phyloP scores from a whole-genome alignment of 148 eudicot genomes.

The Camellia granthamiana region DNA sequence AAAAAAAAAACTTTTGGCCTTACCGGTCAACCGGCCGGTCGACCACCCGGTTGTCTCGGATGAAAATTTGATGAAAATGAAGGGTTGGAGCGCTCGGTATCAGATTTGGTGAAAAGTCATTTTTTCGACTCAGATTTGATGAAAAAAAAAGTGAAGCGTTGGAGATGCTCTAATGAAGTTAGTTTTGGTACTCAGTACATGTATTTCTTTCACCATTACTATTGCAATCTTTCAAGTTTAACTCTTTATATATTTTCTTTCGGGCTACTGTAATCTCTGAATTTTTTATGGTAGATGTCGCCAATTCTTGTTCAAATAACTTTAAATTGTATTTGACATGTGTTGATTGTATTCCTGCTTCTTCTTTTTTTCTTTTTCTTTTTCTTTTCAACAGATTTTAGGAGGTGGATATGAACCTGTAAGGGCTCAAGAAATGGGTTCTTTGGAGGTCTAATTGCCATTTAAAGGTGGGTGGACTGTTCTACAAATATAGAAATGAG shows the following conservation, averaged over 20 bases:
- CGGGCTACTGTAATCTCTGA: neutral
- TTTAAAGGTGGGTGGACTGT: neutral
- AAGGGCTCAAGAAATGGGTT: conserved; percentile 9
- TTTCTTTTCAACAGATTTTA: conserved; percentile 6
- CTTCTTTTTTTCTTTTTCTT: neutral
- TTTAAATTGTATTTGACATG: neutral
- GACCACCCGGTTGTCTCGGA: no score
- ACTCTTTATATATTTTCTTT: neutral
- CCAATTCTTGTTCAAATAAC: neutral
- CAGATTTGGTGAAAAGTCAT: no score
- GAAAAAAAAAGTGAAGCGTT: no score
- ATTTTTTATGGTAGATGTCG: neutral
- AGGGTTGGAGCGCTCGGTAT: no score
- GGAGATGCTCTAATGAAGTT: no score
- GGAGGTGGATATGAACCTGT: conserved; percentile 3
- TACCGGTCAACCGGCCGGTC: no score
- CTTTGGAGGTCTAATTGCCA: neutral
- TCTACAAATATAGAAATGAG: conserved; percentile 38
- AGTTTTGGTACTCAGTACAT: neutral
- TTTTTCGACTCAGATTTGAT: no score
- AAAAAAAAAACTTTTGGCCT: no score
- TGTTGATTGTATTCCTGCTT: neutral
- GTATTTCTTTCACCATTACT: neutral
- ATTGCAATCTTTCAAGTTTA: neutral
- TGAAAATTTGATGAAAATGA: no score